Evolutionary conservation across 192 early-diverging fungal species (phyloP).

Genomic region (Jimgerdemannia lactiflua): DNA sequence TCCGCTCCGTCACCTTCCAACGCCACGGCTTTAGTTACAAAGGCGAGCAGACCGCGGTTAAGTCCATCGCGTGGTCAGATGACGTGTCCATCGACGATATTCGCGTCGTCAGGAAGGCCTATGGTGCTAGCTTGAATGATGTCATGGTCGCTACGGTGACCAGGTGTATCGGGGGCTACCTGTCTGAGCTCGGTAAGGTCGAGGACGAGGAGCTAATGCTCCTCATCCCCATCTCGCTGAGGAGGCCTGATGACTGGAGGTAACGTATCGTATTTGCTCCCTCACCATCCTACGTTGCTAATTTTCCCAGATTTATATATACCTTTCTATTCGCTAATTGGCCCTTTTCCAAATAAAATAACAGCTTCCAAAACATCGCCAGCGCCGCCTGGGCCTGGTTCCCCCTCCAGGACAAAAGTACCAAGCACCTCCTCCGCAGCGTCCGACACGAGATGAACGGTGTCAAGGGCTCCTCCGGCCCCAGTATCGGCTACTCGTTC

Average conservation of each 20-base stretch:
- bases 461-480: constrained; percentile 15
- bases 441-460: constrained; percentile 20
- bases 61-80: constrained; percentile 30
- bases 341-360: too few relatives aligned
- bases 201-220: constrained; percentile 17
- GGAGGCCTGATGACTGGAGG: constrained; percentile 17
- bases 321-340: background rate
- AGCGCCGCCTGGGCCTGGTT: constrained; percentile 25
- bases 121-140: constrained; percentile 30
- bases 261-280: constrained; percentile 8
- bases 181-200: constrained; percentile 10
- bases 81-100: constrained; percentile 20
- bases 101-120: constrained; percentile 20
- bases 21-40: constrained; percentile 18
- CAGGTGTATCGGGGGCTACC: constrained; percentile 15
- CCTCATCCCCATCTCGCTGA: constrained; percentile 30
- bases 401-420: constrained; percentile 22
- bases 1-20: background rate
- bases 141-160: constrained; percentile 25
- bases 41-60: constrained; percentile 16
- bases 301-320: constrained; percentile 2
- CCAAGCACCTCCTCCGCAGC: constrained; percentile 10
- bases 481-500: constrained; percentile 13
- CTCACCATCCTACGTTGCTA: background rate
- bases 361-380: constrained; percentile 23